Base-by-base conservation (phyloP, 1,139 yeast species). In the Saccharomycopsis hybrid region DNA sequence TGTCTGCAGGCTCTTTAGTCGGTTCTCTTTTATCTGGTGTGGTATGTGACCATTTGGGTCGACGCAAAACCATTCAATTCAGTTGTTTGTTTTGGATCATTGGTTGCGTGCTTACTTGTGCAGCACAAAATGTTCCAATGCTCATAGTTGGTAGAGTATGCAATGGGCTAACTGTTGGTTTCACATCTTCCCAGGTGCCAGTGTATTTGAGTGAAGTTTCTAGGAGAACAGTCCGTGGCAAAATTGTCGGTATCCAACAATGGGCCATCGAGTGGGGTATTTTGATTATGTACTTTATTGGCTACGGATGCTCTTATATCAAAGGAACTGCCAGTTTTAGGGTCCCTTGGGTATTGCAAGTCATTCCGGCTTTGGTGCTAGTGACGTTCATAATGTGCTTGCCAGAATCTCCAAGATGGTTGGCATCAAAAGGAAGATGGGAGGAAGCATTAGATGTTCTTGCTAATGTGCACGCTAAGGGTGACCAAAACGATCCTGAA, bases 171-270 rank as follows among this genome's bases (percentile, higher is more conserved):
- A 95, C 94, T 58, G 82, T 82, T 57, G 95, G 95, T 57, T 63
- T 82, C 63, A 82, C 80, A 61, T 85, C 92, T 27, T 84, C 90
- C 32, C 82, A 90, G 36, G 80, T 85, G 53, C 95, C 95, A 13
- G 81, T 82, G 56, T 84, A 86, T 81, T 87, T 85, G 65, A 78
- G 92, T 0, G 95, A 85, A 66, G 77, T 83, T 73, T 80, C 90
- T 13, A 73, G 74, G 55, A 81, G 90, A 5, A 78, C 78, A 58
- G 75, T 76, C 60, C 78, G 95, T 70, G 95, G 95, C 59, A 69
- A 76, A 56, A 72, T 83, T 60, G 88, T 85, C 48, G 74, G 77
- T 60, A 67, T 82, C 59, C 86, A 83, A 63, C 90, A 88, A 57
- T 78, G 85, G n/a, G 76, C 82, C 51, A 78, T 82, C 54, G 86